Evolutionary conservation across 2,329 filamentous ascomycete species (phyloP).

Genomic region (Cladophialophora bantiana): DNA sequence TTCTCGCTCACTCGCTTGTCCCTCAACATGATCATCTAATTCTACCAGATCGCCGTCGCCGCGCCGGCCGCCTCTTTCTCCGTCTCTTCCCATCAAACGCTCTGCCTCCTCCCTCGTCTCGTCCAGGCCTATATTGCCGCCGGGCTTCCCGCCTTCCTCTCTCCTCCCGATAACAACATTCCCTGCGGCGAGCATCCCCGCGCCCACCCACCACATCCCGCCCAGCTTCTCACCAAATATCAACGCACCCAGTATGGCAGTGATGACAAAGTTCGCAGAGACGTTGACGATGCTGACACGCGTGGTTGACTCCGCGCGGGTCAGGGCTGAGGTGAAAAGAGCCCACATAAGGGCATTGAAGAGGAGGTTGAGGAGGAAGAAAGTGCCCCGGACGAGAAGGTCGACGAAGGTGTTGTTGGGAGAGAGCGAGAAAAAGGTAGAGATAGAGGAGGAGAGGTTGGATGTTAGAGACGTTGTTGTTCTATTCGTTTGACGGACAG

Average conservation of each 20-base stretch:
- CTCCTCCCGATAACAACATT: conserved; percentile 69
- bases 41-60: conserved; percentile 32
- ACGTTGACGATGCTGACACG: conserved; percentile 71
- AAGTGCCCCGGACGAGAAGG: conserved; percentile 56
- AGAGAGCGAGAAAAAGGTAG: conserved; percentile 54
- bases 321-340: conserved; percentile 68
- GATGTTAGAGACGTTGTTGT: conserved; percentile 68
- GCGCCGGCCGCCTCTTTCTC: conserved; percentile 6
- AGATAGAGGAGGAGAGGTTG: conserved; percentile 57
- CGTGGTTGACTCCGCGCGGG: conserved; percentile 65
- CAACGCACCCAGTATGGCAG: conserved; percentile 63
- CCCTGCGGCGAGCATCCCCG: conserved; percentile 64
- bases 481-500: conserved; percentile 45
- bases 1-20: conserved; percentile 10
- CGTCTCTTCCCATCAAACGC: conserved; percentile 22
- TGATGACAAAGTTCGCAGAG: conserved; percentile 68
- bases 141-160: conserved; percentile 48
- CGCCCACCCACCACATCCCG: conserved; percentile 68
- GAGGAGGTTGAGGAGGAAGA: conserved; percentile 66
- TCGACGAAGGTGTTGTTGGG: conserved; percentile 56
- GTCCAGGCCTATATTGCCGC: conserved; percentile 27
- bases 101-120: conserved; percentile 29
- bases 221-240: conserved; percentile 65
- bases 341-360: conserved; percentile 72
- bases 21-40: conserved; percentile 23